Base-by-base conservation (phyloP, 2,329 filamentous ascomycete genomes). In the Trichothecium sympodiale region DNA sequence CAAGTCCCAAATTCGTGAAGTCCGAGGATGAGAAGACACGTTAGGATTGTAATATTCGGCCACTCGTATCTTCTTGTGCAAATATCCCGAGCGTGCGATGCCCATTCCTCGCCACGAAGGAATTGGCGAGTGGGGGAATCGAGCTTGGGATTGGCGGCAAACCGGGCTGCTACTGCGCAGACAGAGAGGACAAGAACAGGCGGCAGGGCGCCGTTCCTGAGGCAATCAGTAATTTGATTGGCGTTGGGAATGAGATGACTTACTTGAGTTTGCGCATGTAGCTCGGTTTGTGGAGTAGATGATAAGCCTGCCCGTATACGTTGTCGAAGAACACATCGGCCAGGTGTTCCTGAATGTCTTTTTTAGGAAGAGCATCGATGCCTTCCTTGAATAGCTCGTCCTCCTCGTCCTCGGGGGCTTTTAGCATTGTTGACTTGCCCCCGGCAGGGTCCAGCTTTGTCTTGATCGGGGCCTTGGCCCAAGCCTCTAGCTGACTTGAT, bases 1-100 rank as follows among this genome's bases (percentile, higher is more conserved):
- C 91, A 96, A 10, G 89, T 96, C 37, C 91, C 91, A 49, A 96
- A 96, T 51, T 95, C 89, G 54, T 98, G 89, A 27, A 98, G 67
- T 3, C 87, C 88, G 13, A 96, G 70, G 14, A 96, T 74, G 8
- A 96, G 59, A 41, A 94, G 80, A 32, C 89, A 91, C 5, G 88
- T 95, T 31, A 98, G 61, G 29, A 95, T 94, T 3, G 89, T 96
- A 43, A 96, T 91, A 53, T 94, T 96, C 1, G 91, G 89, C 62
- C 86, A 85, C 52, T 96, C 91, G 49, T 94, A 95, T 46, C 87
- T 76, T 51, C 80, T 83, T 29, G 85, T 74, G 16, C 91, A 80
- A 41, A 96, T 95, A 27, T 86, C 80, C 34, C 88, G 74, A n/a
- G 89, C 89, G 18, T 80, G 77, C 17, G 75, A 77, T 6, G 87